Evolutionary conservation across 306 rosid species (phyloP), one percentile per base, ranked within the genome.

Genomic region (Quillaja saponaria): DNA sequence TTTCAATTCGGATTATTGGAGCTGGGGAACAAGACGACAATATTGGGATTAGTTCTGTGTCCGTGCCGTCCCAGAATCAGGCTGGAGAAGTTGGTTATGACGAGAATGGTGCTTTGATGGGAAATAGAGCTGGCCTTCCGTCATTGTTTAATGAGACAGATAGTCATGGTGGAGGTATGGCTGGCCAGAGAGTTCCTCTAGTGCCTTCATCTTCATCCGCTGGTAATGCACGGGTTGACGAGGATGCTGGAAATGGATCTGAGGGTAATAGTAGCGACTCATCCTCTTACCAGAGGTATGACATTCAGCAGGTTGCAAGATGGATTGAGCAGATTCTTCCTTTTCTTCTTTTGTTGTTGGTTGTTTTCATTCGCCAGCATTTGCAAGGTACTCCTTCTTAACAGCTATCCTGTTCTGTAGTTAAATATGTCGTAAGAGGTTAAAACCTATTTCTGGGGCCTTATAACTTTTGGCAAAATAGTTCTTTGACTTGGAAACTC

Each of bases 261-360:
- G 87, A 82, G 41, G 82, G 68, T 51, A 67, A 58, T 16, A 33
- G 19, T 41, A 80, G 83, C 70, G 90, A 83, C 67, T 78, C 95
- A 0, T 63, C 82, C 8, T 69, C 82, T 28, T 81, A 80, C 50
- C 95, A 87, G 68, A 75, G 88, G 72, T 69, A 82, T 41, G 92
- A 92, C 71, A 65, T 86, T 72, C 98, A 86, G 71, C 88, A 72
- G 71, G 60, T 82, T 54, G 96, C 88, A 0, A 81, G 81, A 64
- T 83, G 95, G 83, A 68, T 83, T 66, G 95, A 92, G 74, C 91
- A 86, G 71, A 65, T 92, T 76, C 94, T 92, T 53, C 99, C 96
- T 15, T 92, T 86, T 59, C 82, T 85, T 21, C 61, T 92, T 52
- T 80, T 92, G 63, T 54, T 92, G 73, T 64, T 89, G 64, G 66